These are phyloP conservation scores for Pestalotiopsis fici DNA, from an alignment of 2,329 filamentous ascomycete genomes.

Conservation along the genomic window DNA sequence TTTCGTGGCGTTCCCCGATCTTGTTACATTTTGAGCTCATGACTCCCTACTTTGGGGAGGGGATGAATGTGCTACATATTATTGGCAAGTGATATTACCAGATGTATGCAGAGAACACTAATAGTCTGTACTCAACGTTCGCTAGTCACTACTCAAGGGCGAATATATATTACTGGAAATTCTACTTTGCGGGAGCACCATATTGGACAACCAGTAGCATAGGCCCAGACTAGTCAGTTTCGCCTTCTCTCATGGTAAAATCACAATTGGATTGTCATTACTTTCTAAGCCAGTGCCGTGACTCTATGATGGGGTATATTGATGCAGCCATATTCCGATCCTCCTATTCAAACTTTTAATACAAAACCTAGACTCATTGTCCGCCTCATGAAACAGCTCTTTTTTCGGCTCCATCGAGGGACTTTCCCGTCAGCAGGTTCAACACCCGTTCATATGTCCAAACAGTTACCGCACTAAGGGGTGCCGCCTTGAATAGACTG, in stretches of 20 bases:
- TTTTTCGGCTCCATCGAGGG: conserved; percentile 16
- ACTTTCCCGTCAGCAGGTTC: conserved; percentile 49
- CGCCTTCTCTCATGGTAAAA: neutral
- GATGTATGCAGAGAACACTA: no score
- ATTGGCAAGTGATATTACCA: no score
- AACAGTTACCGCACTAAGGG: conserved; percentile 89
- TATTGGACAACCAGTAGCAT: no score
- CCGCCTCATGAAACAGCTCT: neutral
- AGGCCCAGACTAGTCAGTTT: neutral
- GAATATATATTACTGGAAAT: no score
- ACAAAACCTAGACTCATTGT: neutral
- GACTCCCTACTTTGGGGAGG: no score
- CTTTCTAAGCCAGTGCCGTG: neutral
- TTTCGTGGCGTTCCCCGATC: no score
- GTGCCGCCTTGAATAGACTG: conserved; percentile 88
- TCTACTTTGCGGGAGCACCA: no score
- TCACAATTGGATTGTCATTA: neutral
- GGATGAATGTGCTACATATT: no score
- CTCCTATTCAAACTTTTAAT: neutral
- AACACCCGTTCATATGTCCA: conserved; percentile 89
- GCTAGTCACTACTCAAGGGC: no score
- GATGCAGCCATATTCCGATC: conserved; percentile 9
- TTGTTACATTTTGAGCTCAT: no score
- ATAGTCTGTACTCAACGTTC: no score
- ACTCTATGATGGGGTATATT: conserved; percentile 9